A percentile compares a stretch with the other conserved stretches of the same genome.
These are phyloP conservation scores for Puya raimondii DNA, from an alignment of 176 grass and related monocot species.

Conservation along the genomic window DNA sequence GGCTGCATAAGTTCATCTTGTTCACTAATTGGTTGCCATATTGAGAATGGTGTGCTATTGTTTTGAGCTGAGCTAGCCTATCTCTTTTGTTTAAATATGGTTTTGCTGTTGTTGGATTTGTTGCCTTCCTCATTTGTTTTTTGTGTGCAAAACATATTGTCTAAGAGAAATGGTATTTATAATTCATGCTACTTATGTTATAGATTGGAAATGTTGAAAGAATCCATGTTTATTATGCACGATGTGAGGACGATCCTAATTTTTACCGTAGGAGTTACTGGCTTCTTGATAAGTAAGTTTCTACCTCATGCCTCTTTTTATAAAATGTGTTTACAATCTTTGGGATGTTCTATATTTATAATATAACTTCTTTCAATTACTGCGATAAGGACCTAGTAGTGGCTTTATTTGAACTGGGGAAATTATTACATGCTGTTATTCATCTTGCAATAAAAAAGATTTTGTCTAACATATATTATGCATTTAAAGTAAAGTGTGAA, in stretches of 20 bases:
- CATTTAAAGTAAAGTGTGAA: no score
- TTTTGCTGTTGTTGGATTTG: no score
- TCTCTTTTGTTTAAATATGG: no score
- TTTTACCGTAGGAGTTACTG: conserved; percentile 92
- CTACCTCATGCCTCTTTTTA: conserved; percentile 8
- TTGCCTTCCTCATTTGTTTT: not conserved
- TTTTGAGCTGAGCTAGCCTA: no score
- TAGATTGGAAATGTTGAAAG: conserved; percentile 93
- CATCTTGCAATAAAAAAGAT: no score
- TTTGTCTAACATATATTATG: no score
- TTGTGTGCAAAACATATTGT: not conserved
- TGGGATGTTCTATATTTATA: conserved; percentile 6
- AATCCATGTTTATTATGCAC: conserved; percentile 98
- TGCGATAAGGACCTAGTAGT: no score
- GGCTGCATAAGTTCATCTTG: no score
- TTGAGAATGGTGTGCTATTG: no score
- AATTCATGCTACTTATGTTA: not conserved
- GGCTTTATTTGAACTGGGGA: no score
- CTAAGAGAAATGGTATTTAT: not conserved
- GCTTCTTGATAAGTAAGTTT: conserved; percentile 88
- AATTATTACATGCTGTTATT: no score
- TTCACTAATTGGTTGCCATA: no score
- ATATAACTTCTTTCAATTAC: conserved; percentile 3
- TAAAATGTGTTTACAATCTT: conserved; percentile 17
- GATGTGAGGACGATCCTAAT: conserved; percentile 86